These are phyloP conservation scores for Claviceps africana DNA, from an alignment of 2,329 filamentous ascomycete species.

Conservation along the genomic window DNA sequence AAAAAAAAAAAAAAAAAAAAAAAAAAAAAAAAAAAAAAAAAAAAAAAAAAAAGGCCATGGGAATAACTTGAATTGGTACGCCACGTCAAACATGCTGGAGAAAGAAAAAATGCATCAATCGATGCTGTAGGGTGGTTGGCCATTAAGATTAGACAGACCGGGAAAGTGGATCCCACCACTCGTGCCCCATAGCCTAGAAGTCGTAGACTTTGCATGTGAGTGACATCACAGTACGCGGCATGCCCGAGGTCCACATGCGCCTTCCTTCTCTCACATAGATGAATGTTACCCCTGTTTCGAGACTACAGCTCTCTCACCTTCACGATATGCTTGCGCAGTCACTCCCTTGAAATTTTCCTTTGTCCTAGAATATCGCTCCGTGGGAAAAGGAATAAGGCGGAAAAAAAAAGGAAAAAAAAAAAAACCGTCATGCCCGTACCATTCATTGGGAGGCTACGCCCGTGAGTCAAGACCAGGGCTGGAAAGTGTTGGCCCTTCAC, in stretches of 20 bases:
- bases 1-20: no score
- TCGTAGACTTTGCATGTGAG: slow-evolving; percentile 3
- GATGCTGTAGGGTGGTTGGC: background rate
- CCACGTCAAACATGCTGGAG: background rate
- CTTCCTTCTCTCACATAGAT: background rate
- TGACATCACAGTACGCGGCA: slow-evolving; percentile 5
- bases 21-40: no score
- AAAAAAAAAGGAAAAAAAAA: no score
- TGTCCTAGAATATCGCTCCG: background rate
- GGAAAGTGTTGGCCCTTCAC: background rate
- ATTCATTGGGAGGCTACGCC: slow-evolving; percentile 37
- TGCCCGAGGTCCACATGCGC: slow-evolving; percentile 1
- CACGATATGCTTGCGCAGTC: slow-evolving; percentile 1
- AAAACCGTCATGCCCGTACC: slow-evolving; percentile 40
- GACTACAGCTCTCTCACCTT: background rate
- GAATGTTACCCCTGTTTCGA: background rate
- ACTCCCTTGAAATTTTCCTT: background rate
- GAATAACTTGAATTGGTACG: background rate
- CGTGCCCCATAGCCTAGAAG: background rate
- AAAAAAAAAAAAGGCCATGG: background rate
- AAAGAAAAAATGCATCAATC: background rate
- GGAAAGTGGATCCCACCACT: background rate
- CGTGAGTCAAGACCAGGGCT: slow-evolving; percentile 23
- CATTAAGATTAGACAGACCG: background rate
- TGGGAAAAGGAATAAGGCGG: slow-evolving; percentile 7